Base-by-base conservation (phyloP, 163 green algal genomes). In the Prototheca cutis region DNA sequence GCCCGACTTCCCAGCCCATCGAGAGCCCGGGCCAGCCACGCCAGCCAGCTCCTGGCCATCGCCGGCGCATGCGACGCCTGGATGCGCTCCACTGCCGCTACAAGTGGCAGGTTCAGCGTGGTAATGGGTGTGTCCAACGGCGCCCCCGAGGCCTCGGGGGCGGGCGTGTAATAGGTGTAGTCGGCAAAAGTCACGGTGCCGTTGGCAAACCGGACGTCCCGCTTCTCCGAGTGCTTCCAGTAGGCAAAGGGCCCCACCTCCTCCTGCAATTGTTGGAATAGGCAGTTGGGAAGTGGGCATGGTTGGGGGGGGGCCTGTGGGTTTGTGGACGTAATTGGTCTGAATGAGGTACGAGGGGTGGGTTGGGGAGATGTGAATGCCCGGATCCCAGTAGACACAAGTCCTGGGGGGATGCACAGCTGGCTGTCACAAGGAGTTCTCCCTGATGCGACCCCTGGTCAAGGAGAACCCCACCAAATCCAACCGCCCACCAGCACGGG, bases 21-120 rank as follows among this genome's bases (percentile, higher is more conserved):
- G n/a, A 84, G 56, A 23, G 70, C 31, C 7, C 40, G 27, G 53
- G 67, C 53, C 39, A 86, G 56, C 27, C 80, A 29, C 31, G 74
- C 52, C 17, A 77, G 29, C 39, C 72, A 55, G 4, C 48, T 40
- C 15, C 24, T 29, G 32, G 40, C 52, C 23, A 18, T 30, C 6
- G 27, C 19, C 13, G 53, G 51, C 2, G 54, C 45, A 25, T 40
- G n/a, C n/a, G n/a, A 51, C 10, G 33, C 32, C 3, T 27, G 31
- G 29, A 72, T 60, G 3, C 28, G 2, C 47, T 72, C 69, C 45
- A 77, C 27, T 6, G 63, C 69, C 19, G 59, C 80, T n/a, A 88
- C 45, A 8, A 88, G 78, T 4, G 81, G 68, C 48, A 88, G 42
- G 63, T 88, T 88, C 33, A 83, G 68, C 3, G 81, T 88, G 21